phyloP scores from a whole-genome alignment of 495 filamentous ascomycete genomes.

The Geoglossum glabrum region DNA sequence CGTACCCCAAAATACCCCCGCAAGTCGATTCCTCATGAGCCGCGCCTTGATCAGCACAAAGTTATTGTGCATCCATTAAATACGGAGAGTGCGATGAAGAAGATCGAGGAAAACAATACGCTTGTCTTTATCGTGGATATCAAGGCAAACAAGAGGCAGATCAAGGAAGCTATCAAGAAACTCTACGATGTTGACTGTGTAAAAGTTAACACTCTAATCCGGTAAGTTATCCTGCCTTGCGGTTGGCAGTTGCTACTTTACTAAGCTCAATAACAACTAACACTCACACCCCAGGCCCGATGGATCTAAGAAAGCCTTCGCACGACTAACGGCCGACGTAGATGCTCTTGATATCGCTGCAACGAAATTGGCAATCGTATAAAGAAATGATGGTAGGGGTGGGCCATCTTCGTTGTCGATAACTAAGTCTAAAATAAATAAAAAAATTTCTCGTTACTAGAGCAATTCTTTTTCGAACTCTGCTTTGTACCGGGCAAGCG shows the following conservation, averaged over 20 bases:
- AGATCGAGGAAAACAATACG: slow-evolving; percentile 99
- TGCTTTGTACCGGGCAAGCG: no score
- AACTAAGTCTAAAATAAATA: no score
- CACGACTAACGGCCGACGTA: slow-evolving; percentile 81
- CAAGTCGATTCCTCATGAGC: slow-evolving; percentile 74
- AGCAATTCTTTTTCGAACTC: no score
- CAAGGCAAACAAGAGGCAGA: slow-evolving; percentile 99
- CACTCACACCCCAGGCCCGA: slow-evolving; percentile 42
- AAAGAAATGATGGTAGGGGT: slow-evolving; percentile 18
- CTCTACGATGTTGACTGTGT: slow-evolving; percentile 94
- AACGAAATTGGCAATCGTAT: slow-evolving; percentile 95
- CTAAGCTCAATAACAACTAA: not conserved
- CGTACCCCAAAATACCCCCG: slow-evolving; percentile 91
- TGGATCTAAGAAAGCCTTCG: slow-evolving; percentile 96
- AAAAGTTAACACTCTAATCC: slow-evolving; percentile 98
- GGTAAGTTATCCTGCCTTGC: slow-evolving; percentile 34
- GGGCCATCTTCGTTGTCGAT: no score
- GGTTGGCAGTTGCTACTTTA: no score
- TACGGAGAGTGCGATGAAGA: slow-evolving; percentile 99
- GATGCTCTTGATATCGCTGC: slow-evolving; percentile 98
- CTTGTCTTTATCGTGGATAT: slow-evolving; percentile 96
- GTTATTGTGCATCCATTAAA: slow-evolving; percentile 62
- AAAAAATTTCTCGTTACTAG: no score
- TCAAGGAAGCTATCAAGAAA: slow-evolving; percentile 96
- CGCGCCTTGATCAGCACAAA: slow-evolving; percentile 86